These are phyloP conservation scores for Cordyceps cicadae DNA, from an alignment of 2,329 filamentous ascomycete species.

Conservation along the genomic window DNA sequence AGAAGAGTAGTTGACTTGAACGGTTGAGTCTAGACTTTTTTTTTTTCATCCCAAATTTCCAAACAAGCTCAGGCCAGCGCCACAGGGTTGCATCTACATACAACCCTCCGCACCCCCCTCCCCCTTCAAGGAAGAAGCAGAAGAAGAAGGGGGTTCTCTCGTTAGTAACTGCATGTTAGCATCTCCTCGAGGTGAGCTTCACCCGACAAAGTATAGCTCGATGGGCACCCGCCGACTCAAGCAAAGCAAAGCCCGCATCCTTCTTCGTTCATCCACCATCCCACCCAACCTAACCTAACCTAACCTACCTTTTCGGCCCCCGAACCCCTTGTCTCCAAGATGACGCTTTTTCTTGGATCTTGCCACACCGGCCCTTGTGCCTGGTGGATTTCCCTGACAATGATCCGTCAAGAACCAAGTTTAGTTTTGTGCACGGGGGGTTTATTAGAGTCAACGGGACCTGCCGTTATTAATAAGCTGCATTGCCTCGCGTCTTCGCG, in stretches of 20 bases:
- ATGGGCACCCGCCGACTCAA: no score
- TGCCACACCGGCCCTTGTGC: neutral
- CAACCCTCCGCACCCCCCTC: no score
- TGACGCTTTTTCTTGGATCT: neutral
- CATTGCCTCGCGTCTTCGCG: neutral
- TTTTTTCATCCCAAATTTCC: neutral
- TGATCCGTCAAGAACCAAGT: neutral
- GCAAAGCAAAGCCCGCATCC: neutral
- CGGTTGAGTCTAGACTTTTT: neutral
- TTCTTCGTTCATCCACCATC: neutral
- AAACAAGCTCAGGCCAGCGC: neutral
- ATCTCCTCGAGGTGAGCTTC: no score
- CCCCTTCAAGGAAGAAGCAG: no score
- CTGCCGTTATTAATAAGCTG: neutral
- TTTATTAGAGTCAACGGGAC: no score
- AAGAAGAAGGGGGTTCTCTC: neutral
- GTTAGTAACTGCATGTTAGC: no score
- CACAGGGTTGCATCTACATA: slow-evolving; percentile 4
- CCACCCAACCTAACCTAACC: no score
- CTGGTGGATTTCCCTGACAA: neutral
- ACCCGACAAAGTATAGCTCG: neutral
- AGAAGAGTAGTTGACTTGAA: neutral
- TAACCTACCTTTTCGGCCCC: neutral
- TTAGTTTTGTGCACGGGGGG: neutral
- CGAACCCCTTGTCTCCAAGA: neutral